Evolutionary conservation across 148 eudicot species (phyloP).

Genomic region (Vaccinium vitisidaea): DNA sequence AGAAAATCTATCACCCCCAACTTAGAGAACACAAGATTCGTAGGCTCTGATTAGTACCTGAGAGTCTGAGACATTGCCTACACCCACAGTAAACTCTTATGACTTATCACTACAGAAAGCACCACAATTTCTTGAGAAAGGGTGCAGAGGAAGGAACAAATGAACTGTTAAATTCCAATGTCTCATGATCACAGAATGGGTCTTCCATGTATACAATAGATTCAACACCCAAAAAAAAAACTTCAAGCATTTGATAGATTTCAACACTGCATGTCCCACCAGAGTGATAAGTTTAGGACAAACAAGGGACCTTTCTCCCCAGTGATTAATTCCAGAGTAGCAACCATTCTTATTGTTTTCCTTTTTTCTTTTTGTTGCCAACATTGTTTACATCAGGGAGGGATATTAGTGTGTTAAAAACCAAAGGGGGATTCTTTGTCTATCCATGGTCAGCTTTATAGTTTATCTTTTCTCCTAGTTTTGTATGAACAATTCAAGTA

Average conservation of each 20-base stretch:
- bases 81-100: neutral
- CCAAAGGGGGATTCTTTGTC: too few relatives aligned
- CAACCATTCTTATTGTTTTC: neutral
- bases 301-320: neutral
- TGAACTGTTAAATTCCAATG: neutral
- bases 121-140: neutral
- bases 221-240: neutral
- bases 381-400: too few relatives aligned
- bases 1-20: neutral
- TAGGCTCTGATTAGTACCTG: neutral
- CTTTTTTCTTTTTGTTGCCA: too few relatives aligned
- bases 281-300: neutral
- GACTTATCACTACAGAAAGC: neutral
- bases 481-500: too few relatives aligned
- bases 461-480: too few relatives aligned
- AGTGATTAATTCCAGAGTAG: neutral
- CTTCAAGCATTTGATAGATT: neutral
- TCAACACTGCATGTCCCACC: neutral
- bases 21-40: neutral
- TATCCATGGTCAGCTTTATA: too few relatives aligned
- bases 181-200: neutral
- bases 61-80: neutral
- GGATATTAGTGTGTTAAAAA: too few relatives aligned
- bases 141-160: neutral
- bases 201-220: neutral